Evolutionary conservation across 2,329 filamentous ascomycete genomes (phyloP).

Genomic region (Cryphonectria nitschkei): DNA sequence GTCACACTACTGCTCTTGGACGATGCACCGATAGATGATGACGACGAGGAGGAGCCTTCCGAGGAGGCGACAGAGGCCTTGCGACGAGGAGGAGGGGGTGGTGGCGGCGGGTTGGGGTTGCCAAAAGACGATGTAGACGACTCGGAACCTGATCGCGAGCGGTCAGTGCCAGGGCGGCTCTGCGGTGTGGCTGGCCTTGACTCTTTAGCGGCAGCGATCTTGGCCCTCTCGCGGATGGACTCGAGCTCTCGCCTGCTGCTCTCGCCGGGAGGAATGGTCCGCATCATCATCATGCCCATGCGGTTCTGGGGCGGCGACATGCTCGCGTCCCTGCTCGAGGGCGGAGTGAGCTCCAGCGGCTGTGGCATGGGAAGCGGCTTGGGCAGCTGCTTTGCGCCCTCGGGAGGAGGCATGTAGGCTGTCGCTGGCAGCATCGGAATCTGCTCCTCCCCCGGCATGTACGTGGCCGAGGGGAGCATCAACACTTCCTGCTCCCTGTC

Average conservation of each 20-base stretch:
- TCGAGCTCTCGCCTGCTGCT: conserved; percentile 28
- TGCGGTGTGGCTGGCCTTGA: conserved; percentile 13
- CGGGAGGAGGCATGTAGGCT: conserved; percentile 23
- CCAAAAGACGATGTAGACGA: conserved; percentile 23
- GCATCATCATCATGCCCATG: conserved; percentile 23
- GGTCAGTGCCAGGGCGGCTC: conserved; percentile 14
- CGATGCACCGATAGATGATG: conserved; percentile 13
- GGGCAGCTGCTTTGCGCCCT: conserved; percentile 14
- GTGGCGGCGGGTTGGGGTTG: conserved; percentile 11
- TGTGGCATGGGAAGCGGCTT: conserved; percentile 23
- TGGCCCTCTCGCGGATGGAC: conserved; percentile 27
- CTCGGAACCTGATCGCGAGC: conserved; percentile 24
- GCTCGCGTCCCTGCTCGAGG: conserved; percentile 26
- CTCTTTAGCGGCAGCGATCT: conserved; percentile 15
- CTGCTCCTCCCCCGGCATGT: conserved; percentile 13
- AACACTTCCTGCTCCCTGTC: conserved; percentile 7
- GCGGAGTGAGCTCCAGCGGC: conserved; percentile 25
- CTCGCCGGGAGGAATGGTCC: conserved; percentile 25
- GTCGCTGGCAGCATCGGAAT: conserved; percentile 19
- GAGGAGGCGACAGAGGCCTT: conserved; percentile 25
- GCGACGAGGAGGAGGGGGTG: conserved; percentile 14
- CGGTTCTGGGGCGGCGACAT: conserved; percentile 26
- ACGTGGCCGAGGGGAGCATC: conserved; percentile 17
- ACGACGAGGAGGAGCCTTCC: conserved; percentile 15
- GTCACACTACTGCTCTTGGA: conserved; percentile 15